phyloP scores from a whole-genome alignment of 2,329 filamentous ascomycete genomes.

The Aspergillus calidoustus region DNA sequence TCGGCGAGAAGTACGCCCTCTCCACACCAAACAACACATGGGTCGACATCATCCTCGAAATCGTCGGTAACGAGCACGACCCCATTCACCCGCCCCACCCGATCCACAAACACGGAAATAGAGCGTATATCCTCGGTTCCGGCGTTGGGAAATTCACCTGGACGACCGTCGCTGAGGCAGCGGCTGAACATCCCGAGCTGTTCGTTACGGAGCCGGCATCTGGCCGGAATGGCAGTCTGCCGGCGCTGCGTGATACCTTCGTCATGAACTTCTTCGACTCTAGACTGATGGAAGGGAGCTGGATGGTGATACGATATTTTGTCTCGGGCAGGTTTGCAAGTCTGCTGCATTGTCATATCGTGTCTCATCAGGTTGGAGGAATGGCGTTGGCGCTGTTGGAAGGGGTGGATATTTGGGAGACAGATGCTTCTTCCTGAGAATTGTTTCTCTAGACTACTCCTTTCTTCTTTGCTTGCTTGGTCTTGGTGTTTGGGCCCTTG shows the following conservation, averaged over 20 bases:
- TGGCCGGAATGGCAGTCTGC: conserved; percentile 19
- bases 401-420: conserved; percentile 50
- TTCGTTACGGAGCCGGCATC: conserved; percentile 46
- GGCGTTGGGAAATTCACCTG: conserved; percentile 47
- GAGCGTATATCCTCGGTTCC: conserved; percentile 49
- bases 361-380: conserved; percentile 52
- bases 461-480: too few species aligned
- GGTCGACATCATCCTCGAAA: conserved; percentile 44
- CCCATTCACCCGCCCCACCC: conserved; percentile 45
- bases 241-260: conserved; percentile 49
- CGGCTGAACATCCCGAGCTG: conserved; percentile 41
- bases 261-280: conserved; percentile 31
- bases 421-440: conserved; percentile 32
- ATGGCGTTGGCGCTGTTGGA: conserved; percentile 56
- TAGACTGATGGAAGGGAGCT: conserved; percentile 33
- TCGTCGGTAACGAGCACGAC: conserved; percentile 29
- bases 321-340: conserved; percentile 53
- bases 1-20: conserved; percentile 34
- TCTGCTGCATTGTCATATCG: conserved; percentile 57
- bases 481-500: not conserved
- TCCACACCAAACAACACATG: conserved; percentile 43
- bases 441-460: not conserved
- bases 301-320: conserved; percentile 53
- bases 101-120: conserved; percentile 56
- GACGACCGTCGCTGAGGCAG: conserved; percentile 47